These are phyloP conservation scores for Neurospora sp. DNA, from an alignment of 495 filamentous ascomycete species.

Conservation along the genomic window DNA sequence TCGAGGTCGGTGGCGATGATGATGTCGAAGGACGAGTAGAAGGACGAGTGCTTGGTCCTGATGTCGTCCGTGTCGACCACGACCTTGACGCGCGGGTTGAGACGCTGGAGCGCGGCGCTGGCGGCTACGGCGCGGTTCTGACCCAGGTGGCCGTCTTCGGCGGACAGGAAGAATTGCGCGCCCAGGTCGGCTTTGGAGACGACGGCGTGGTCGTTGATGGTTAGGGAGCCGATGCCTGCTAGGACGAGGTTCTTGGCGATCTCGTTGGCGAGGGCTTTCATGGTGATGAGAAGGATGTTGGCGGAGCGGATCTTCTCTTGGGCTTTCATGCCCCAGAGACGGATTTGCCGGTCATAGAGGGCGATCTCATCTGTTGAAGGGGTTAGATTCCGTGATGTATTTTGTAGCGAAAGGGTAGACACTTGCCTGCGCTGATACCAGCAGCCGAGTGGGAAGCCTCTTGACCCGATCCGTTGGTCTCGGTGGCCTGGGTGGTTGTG, in stretches of 20 bases:
- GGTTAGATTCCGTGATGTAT: neutral
- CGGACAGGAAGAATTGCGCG: constrained; percentile 77
- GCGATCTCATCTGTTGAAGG: constrained; percentile 74
- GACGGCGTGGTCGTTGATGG: constrained; percentile 70
- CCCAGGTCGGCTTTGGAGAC: constrained; percentile 77
- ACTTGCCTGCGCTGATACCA: constrained; percentile 26
- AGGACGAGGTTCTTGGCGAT: constrained; percentile 96
- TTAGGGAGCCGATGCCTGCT: constrained; percentile 85
- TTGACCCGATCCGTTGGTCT: constrained; percentile 7
- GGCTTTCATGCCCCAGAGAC: constrained; percentile 94
- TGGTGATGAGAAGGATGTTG: constrained; percentile 79
- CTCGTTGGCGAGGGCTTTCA: constrained; percentile 87
- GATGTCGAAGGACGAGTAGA: constrained; percentile 70
- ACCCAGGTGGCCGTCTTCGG: constrained; percentile 55
- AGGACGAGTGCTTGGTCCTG: constrained; percentile 52
- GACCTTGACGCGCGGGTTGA: constrained; percentile 85
- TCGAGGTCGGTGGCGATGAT: constrained; percentile 87
- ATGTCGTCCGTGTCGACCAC: constrained; percentile 57
- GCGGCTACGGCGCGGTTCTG: constrained; percentile 81
- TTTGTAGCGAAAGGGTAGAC: neutral
- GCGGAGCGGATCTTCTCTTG: constrained; percentile 83
- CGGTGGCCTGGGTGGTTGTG: neutral
- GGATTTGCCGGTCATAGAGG: constrained; percentile 94
- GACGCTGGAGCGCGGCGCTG: constrained; percentile 60
- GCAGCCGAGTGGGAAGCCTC: constrained; percentile 4